Conservation (phyloP, 305 asterid genomes). For the Lippia alba region DNA sequence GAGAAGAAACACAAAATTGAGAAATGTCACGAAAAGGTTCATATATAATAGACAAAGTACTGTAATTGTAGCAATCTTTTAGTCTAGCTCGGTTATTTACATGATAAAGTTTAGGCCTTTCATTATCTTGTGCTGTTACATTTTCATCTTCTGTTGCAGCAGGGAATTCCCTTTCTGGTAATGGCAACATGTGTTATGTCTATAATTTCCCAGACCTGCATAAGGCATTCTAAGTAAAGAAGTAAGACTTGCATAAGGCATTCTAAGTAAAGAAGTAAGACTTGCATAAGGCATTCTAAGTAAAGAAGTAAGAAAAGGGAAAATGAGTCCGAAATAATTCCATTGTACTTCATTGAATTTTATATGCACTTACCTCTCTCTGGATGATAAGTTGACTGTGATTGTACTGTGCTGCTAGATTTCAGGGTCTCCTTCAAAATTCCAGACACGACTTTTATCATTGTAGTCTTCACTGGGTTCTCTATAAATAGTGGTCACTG, state of each 20-base stretch:
- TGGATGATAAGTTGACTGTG: constrained; percentile 98
- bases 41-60: too few species aligned
- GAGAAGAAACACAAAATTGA: too few species aligned
- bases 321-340: neutral
- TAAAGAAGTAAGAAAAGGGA: too few species aligned
- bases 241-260: too few species aligned
- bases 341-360: too few species aligned
- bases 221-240: constrained; percentile 71
- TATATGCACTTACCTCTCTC: constrained; percentile 70
- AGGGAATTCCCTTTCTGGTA: constrained; percentile 71
- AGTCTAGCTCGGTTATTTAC: constrained; percentile 83
- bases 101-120: constrained; percentile 80
- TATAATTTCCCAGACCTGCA: constrained; percentile 63
- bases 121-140: constrained; percentile 84
- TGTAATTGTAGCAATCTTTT: constrained; percentile 71
- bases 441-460: constrained; percentile 88
- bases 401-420: constrained; percentile 89
- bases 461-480: too few species aligned
- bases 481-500: too few species aligned
- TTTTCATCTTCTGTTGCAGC: constrained; percentile 84
- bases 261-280: too few species aligned
- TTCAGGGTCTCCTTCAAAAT: constrained; percentile 91
- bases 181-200: constrained; percentile 74
- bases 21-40: too few species aligned
- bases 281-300: too few species aligned